Evolutionary conservation across 1,284 basidiomycete genomes (phyloP).

Genomic region (Amylostereum chailletii): DNA sequence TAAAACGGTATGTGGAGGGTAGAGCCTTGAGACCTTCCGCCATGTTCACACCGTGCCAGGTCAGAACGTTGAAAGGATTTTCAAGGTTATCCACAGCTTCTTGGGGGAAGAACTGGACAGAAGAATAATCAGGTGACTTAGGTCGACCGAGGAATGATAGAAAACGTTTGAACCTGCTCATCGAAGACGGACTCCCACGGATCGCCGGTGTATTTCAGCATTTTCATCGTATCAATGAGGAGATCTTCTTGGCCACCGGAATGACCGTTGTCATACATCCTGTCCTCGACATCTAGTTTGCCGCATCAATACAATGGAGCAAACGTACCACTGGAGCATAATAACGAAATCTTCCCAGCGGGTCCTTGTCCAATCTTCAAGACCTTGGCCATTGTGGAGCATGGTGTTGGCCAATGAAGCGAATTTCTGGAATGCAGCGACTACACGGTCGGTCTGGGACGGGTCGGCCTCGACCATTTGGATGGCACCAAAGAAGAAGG

Average conservation of each 20-base stretch:
- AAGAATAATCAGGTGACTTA: background rate
- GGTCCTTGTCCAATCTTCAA: slow-evolving; percentile 43
- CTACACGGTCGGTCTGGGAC: slow-evolving; percentile 32
- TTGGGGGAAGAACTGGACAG: slow-evolving; percentile 33
- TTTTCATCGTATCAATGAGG: slow-evolving; percentile 46
- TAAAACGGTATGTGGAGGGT: slow-evolving; percentile 46
- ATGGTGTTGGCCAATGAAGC: slow-evolving; percentile 46
- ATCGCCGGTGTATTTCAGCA: slow-evolving; percentile 44
- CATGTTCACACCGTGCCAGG: slow-evolving; percentile 52
- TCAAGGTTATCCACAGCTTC: slow-evolving; percentile 21
- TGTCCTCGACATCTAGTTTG: slow-evolving; percentile 12
- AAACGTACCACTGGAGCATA: slow-evolving; percentile 39
- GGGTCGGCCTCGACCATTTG: slow-evolving; percentile 45
- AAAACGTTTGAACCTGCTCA: slow-evolving; percentile 13
- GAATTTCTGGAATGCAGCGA: slow-evolving; percentile 42
- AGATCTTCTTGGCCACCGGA: slow-evolving; percentile 41
- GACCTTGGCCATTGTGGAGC: slow-evolving; percentile 41
- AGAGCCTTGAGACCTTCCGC: slow-evolving; percentile 51
- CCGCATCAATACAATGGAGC: too few species aligned
- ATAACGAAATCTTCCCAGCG: slow-evolving; percentile 55
- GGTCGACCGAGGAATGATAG: background rate
- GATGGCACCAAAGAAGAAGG: slow-evolving; percentile 46
- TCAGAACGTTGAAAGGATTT: slow-evolving; percentile 24
- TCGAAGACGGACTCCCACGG: slow-evolving; percentile 35
- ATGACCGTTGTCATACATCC: slow-evolving; percentile 42